phyloP scores from a whole-genome alignment of 2,329 filamentous ascomycete species.

The Harringtonia aguacate region DNA sequence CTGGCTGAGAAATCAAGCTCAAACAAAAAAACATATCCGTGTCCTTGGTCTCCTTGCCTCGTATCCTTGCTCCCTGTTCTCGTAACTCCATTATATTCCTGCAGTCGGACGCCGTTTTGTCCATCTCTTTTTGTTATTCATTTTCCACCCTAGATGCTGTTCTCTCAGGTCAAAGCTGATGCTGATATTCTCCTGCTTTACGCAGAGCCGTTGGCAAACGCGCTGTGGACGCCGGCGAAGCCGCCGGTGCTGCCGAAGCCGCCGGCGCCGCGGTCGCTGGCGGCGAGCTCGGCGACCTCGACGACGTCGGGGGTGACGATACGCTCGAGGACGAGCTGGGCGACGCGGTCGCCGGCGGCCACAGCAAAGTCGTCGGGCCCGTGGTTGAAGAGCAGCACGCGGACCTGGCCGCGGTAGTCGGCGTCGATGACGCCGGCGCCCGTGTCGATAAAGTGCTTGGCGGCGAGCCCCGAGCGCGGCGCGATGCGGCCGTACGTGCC shows the following conservation, averaged over 20 bases:
- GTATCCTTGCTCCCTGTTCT: too few species aligned
- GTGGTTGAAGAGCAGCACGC: conserved; percentile 92
- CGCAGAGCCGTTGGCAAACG: too few species aligned
- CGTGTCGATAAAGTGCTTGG: conserved; percentile 93
- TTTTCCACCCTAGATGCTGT: too few species aligned
- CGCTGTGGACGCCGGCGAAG: conserved; percentile 6
- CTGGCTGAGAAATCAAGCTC: too few species aligned
- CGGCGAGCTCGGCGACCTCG: conserved; percentile 81
- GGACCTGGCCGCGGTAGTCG: conserved; percentile 89
- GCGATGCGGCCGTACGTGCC: conserved; percentile 89
- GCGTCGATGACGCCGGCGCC: conserved; percentile 96
- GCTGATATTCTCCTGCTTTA: too few species aligned
- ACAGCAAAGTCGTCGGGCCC: conserved; percentile 70
- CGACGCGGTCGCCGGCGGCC: conserved; percentile 79
- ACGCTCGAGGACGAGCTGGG: conserved; percentile 87
- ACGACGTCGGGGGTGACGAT: conserved; percentile 88
- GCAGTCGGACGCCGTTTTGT: too few species aligned
- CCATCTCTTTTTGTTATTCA: too few species aligned
- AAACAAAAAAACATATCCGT: too few species aligned
- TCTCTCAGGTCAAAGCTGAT: too few species aligned
- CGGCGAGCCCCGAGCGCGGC: conserved; percentile 79
- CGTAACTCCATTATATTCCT: too few species aligned
- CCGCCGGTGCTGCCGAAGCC: conserved; percentile 82
- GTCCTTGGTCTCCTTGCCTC: too few species aligned
- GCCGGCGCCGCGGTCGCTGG: conserved; percentile 81